Conservation (phyloP, 1,284 basidiomycete genomes). For the Hypsizygus ulmarius region DNA sequence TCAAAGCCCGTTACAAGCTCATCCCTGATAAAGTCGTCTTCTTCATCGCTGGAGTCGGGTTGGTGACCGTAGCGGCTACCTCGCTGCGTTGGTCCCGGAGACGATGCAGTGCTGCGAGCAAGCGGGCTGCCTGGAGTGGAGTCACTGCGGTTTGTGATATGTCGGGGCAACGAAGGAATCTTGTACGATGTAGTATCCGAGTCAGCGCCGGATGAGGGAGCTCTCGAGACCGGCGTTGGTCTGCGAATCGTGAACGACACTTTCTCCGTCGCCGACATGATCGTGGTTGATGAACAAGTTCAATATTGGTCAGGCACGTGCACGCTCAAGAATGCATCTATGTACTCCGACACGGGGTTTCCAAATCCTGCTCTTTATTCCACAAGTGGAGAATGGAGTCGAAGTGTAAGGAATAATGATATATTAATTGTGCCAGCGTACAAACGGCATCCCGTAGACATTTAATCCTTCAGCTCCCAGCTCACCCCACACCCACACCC, state of each 20-base stretch:
- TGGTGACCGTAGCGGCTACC: conserved; percentile 30
- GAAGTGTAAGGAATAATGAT: conserved; percentile 6
- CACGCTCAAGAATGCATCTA: background rate
- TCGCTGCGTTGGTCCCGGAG: conserved; percentile 33
- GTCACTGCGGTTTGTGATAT: conserved; percentile 36
- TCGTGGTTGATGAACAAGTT: conserved; percentile 14
- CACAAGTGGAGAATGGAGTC: background rate
- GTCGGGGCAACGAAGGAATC: conserved; percentile 56
- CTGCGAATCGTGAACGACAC: conserved; percentile 75
- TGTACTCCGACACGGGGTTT: too few relatives aligned
- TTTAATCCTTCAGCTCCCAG: conserved; percentile 77
- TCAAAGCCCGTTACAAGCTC: conserved; percentile 76
- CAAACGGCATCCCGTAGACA: background rate
- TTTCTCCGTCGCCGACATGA: conserved; percentile 40
- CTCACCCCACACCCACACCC: conserved; percentile 92
- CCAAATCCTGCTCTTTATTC: background rate
- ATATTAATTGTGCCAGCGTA: conserved; percentile 1
- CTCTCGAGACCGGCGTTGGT: conserved; percentile 61
- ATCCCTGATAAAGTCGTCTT: conserved; percentile 48
- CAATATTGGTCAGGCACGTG: conserved; percentile 9
- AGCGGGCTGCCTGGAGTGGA: conserved; percentile 58
- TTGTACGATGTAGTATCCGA: conserved; percentile 55
- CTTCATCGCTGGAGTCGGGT: conserved; percentile 59
- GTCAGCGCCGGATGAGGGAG: conserved; percentile 56
- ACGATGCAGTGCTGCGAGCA: conserved; percentile 44